A percentile compares a stretch with the other conserved stretches of the same genome.
phyloP scores from a whole-genome alignment of 306 rosid species.

The Canavalia ensiformis region DNA sequence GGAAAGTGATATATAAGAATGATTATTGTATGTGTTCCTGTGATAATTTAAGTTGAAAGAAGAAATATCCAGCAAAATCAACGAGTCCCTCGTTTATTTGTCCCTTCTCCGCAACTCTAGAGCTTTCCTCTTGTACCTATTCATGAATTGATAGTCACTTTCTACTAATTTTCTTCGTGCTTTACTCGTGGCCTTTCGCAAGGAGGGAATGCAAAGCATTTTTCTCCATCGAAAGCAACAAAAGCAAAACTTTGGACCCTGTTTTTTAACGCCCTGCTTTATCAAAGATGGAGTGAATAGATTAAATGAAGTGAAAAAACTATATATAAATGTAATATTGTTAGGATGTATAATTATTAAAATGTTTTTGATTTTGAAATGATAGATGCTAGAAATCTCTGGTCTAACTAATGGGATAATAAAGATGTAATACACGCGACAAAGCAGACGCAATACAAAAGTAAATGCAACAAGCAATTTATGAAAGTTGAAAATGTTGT shows the following conservation, averaged over 20 bases:
- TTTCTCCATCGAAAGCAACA: conserved; percentile 21
- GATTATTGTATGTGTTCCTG: too few species aligned
- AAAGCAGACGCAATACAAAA: neutral
- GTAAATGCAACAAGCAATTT: neutral
- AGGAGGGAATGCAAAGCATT: neutral
- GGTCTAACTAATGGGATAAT: neutral
- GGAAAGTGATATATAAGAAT: too few species aligned
- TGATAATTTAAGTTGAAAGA: neutral
- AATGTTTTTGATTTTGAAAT: neutral
- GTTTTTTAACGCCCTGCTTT: neutral
- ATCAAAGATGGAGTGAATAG: conserved; percentile 6
- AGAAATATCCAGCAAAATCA: neutral
- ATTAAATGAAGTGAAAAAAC: too few species aligned
- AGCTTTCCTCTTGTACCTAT: neutral
- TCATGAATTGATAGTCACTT: conserved; percentile 29
- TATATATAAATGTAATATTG: too few species aligned
- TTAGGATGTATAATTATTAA: too few species aligned
- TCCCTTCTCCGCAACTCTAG: neutral
- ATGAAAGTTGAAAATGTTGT: neutral
- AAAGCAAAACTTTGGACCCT: conserved; percentile 16
- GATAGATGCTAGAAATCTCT: neutral
- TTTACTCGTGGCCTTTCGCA: neutral
- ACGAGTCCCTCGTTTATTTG: neutral
- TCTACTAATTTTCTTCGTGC: neutral
- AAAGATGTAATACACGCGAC: neutral